Evolutionary conservation across 495 filamentous ascomycete species (phyloP).

Genomic region (Penicillium mononematosum): DNA sequence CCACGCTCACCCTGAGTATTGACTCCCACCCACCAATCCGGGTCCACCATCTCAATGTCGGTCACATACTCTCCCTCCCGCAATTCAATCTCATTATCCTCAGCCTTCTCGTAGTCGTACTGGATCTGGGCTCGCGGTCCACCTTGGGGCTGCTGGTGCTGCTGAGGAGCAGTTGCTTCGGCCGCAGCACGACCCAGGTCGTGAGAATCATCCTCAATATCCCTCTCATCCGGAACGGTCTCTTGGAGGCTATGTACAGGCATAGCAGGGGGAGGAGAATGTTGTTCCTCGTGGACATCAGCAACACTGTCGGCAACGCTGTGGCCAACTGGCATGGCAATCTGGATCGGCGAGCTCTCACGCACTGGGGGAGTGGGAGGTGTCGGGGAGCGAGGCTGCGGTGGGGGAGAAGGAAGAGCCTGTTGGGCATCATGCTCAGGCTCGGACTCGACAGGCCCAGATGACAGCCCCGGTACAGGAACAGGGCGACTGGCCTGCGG

Average conservation of each 20-base stretch:
- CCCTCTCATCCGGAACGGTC: conserved; percentile 59
- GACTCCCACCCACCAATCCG: conserved; percentile 95
- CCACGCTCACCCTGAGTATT: conserved; percentile 79
- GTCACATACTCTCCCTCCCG: conserved; percentile 87
- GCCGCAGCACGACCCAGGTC: conserved; percentile 65
- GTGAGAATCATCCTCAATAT: conserved; percentile 61
- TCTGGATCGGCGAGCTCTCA: conserved; percentile 71
- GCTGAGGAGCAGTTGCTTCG: conserved; percentile 44
- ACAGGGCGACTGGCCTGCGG: conserved; percentile 52
- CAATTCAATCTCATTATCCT: conserved; percentile 93
- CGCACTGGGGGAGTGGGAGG: conserved; percentile 56
- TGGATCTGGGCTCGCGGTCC: conserved; percentile 75
- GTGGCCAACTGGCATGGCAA: conserved; percentile 83
- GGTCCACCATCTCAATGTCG: conserved; percentile 96
- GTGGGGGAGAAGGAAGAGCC: conserved; percentile 55
- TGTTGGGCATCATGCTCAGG: conserved; percentile 43
- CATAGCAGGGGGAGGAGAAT: conserved; percentile 50
- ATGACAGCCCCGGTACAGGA: conserved; percentile 71
- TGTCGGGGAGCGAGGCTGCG: conserved; percentile 58
- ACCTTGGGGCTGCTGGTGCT: conserved; percentile 24
- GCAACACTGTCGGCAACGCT: conserved; percentile 61
- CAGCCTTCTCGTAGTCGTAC: conserved; percentile 95
- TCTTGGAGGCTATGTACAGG: conserved; percentile 58
- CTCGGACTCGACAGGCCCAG: conserved; percentile 51
- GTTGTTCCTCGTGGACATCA: conserved; percentile 51